Percentiles rank a stretch among this genome's conserved stretches.
Conservation (phyloP, 75 land plant species). For the Sequoiadendron giganteum region DNA sequence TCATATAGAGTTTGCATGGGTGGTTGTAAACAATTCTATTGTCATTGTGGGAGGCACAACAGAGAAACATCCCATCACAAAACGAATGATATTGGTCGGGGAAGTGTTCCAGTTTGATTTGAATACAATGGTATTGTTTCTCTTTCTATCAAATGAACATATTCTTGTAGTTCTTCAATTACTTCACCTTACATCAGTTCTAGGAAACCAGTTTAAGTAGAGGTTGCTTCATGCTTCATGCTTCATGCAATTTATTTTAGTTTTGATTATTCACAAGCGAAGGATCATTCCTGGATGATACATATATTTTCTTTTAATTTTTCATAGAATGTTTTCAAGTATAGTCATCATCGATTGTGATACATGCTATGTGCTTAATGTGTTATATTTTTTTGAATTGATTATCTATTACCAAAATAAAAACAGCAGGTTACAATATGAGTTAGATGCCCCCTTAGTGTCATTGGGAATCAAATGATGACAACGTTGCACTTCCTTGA, state of each 20-base stretch:
- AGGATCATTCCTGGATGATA: background rate
- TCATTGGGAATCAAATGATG: background rate
- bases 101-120: slow-evolving; percentile 79
- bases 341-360: background rate
- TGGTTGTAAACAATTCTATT: slow-evolving; percentile 79
- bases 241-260: background rate
- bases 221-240: background rate
- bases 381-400: background rate
- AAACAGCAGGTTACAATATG: no score
- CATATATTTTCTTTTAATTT: background rate
- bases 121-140: slow-evolving; percentile 49
- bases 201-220: background rate
- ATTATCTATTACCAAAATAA: no score
- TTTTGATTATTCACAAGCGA: background rate
- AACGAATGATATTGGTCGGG: slow-evolving; percentile 84
- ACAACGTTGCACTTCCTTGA: background rate
- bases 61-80: slow-evolving; percentile 87
- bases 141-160: background rate
- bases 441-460: background rate
- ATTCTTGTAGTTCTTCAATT: background rate
- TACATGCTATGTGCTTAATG: background rate
- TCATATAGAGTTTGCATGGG: slow-evolving; percentile 98
- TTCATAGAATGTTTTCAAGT: background rate
- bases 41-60: slow-evolving; percentile 89
- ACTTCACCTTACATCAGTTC: background rate